phyloP scores from a whole-genome alignment of 2,329 filamentous ascomycete species.

The Incumbomyces lentus region DNA sequence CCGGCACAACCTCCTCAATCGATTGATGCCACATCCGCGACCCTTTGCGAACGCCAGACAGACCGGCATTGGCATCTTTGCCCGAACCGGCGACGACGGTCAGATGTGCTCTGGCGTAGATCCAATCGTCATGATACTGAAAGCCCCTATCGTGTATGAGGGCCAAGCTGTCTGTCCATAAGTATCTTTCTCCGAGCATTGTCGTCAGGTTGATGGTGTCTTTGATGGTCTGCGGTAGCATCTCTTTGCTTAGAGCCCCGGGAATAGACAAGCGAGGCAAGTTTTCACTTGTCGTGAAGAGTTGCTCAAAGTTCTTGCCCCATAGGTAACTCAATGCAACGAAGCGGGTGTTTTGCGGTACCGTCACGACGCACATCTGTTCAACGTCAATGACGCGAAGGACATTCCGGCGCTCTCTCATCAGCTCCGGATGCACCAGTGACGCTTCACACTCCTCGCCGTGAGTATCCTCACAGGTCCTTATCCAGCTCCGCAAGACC shows the following conservation, averaged over 20 bases:
- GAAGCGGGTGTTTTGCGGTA: slow-evolving; percentile 16
- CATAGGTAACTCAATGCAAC: slow-evolving; percentile 22
- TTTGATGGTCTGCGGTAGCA: slow-evolving; percentile 20
- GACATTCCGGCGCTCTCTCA: slow-evolving; percentile 14
- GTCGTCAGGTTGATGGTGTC: slow-evolving; percentile 20
- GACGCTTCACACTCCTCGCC: slow-evolving; percentile 20
- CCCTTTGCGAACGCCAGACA: slow-evolving; percentile 21
- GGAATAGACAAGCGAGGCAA: slow-evolving; percentile 17
- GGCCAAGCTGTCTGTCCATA: slow-evolving; percentile 22
- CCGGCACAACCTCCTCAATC: slow-evolving; percentile 19
- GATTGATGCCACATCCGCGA: slow-evolving; percentile 20
- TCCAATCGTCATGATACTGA: slow-evolving; percentile 22
- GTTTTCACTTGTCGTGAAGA: slow-evolving; percentile 20
- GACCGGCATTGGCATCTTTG: slow-evolving; percentile 21
- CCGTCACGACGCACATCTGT: slow-evolving; percentile 18
- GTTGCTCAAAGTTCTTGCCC: slow-evolving; percentile 20
- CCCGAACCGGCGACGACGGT: slow-evolving; percentile 6
- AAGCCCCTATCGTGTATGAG: slow-evolving; percentile 21
- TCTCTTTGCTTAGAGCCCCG: slow-evolving; percentile 18
- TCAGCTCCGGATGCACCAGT: slow-evolving; percentile 17
- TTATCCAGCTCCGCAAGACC: slow-evolving; percentile 16
- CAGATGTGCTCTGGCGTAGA: slow-evolving; percentile 12
- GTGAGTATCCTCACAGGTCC: slow-evolving; percentile 17
- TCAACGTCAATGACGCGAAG: slow-evolving; percentile 20
- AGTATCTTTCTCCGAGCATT: slow-evolving; percentile 19